A percentile compares a stretch with the other conserved stretches of the same genome.
phyloP scores from a whole-genome alignment of 2,329 filamentous ascomycete genomes.

The Cercospora sp. region DNA sequence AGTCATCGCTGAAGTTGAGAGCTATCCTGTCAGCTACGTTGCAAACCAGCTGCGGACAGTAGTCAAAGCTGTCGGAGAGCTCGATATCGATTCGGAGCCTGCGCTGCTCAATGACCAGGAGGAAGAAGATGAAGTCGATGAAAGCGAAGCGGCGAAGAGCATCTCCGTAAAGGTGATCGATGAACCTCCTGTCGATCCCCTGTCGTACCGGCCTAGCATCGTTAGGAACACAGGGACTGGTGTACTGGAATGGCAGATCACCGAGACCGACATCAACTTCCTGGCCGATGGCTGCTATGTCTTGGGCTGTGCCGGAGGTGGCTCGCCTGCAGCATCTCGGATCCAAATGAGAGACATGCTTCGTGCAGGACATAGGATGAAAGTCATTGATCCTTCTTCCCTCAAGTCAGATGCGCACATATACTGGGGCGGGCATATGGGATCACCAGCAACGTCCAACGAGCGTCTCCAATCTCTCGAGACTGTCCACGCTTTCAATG shows the following conservation, averaged over 20 bases:
- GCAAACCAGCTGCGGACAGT: slow-evolving; percentile 39
- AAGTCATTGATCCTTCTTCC: slow-evolving; percentile 55
- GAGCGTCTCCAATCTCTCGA: slow-evolving; percentile 63
- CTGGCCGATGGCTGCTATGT: slow-evolving; percentile 62
- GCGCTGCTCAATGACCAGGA: slow-evolving; percentile 26
- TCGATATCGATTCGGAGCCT: slow-evolving; percentile 33
- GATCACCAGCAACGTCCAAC: slow-evolving; percentile 61
- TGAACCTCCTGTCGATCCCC: slow-evolving; percentile 34
- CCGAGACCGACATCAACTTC: slow-evolving; percentile 59
- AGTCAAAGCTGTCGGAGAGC: slow-evolving; percentile 38
- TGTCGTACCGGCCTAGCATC: slow-evolving; percentile 49
- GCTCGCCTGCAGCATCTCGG: slow-evolving; percentile 56
- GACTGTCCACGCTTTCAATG: slow-evolving; percentile 45
- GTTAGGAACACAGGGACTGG: slow-evolving; percentile 48
- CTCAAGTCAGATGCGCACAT: slow-evolving; percentile 55
- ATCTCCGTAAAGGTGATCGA: slow-evolving; percentile 41
- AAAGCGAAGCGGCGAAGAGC: slow-evolving; percentile 30
- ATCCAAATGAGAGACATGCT: slow-evolving; percentile 56
- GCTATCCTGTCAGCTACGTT: slow-evolving; percentile 40
- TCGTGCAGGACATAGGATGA: slow-evolving; percentile 53
- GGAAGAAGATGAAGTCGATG: slow-evolving; percentile 17
- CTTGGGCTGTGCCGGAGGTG: slow-evolving; percentile 62
- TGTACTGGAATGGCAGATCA: slow-evolving; percentile 56
- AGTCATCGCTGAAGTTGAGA: slow-evolving; percentile 51
- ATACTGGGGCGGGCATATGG: slow-evolving; percentile 59